Evolutionary conservation across 2,329 filamentous ascomycete genomes (phyloP), one percentile per base, ranked within the genome.

Genomic region (Fusarium incarnatum): DNA sequence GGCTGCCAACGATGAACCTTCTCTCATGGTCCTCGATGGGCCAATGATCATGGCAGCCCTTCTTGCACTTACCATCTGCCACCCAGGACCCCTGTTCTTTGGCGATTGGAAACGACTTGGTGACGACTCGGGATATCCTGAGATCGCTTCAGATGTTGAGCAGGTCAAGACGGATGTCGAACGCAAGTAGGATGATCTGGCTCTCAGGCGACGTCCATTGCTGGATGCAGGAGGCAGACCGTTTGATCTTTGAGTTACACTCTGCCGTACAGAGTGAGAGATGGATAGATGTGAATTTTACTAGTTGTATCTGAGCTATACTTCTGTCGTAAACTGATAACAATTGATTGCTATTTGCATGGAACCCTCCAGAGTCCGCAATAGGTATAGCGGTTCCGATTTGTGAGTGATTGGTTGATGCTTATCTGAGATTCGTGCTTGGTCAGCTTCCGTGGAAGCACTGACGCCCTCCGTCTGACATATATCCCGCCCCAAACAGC

Each of bases 11-110:
- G 37, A 68, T 52, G 64, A 72, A 5, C 58, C 68, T 4, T 62
- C 64, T 13, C 60, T 72, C 4, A 72, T 72, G 69, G 58, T 72
- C 2, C 69, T 72, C 2, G 69, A 72, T 42, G 69, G 69, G 5
- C 58, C 60, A 20, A 72, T 72, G 69, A 68, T 72, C 13, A 61
- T 70, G 48, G 49, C 70, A 2, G 69, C 67, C 15, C 62, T 44
- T 6, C 42, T 66, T 12, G 46, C 23, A 15, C 37, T 72, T 25
- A 68, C 69, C 2, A 32, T 68, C 23, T 68, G 45, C 8, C 69
- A 72, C 34, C 69, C 70, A 7, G 49, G 49, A 18, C 49, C 49
- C 4, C n/a, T 53, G 4, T 53, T 53, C 13, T 53, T 53, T 53
- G 49, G 49, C 5, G 49, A 53, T 23, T 53, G 49, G 49, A 53